Conservation (phyloP, 805 yeast species). For the Spencermartinsiella europaea region DNA sequence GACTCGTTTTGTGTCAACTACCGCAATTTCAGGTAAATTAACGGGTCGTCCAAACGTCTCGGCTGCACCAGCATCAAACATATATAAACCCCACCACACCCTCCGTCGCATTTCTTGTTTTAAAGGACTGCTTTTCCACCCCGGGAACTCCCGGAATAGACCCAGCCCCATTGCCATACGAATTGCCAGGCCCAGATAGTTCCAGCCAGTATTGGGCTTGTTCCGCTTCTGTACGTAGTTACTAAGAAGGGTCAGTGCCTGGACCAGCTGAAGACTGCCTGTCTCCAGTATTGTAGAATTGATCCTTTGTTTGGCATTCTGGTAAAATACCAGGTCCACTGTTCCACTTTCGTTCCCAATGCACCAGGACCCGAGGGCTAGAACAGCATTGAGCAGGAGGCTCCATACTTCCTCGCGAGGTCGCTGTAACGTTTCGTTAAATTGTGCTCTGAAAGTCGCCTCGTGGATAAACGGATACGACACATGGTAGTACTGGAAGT, state of each 20-base stretch:
- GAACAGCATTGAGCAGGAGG: constrained; percentile 49
- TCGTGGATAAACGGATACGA: constrained; percentile 58
- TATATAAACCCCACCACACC: constrained; percentile 64
- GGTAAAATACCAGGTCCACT: constrained; percentile 52
- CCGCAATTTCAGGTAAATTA: constrained; percentile 43
- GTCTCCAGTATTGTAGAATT: constrained; percentile 49
- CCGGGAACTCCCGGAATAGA: constrained; percentile 49
- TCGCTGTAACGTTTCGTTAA: constrained; percentile 38
- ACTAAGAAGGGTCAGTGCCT: constrained; percentile 49
- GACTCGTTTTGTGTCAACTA: constrained; percentile 47
- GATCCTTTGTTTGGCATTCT: constrained; percentile 44
- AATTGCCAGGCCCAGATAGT: constrained; percentile 56
- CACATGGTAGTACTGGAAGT: constrained; percentile 55
- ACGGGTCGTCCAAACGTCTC: constrained; percentile 63
- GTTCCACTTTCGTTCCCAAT: constrained; percentile 47
- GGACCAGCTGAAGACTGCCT: constrained; percentile 52
- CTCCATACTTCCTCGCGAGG: constrained; percentile 47
- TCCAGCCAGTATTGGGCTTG: constrained; percentile 66
- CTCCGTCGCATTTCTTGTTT: constrained; percentile 54
- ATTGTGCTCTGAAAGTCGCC: constrained; percentile 47
- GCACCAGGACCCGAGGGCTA: constrained; percentile 71
- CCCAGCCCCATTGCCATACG: constrained; percentile 67
- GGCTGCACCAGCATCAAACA: constrained; percentile 59
- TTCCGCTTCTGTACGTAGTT: constrained; percentile 61
- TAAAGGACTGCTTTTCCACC: constrained; percentile 37